Evolutionary conservation across 768 basidiomycete genomes (phyloP), one percentile per base, ranked within the genome.

Genomic region (Boletus reticulatus): DNA sequence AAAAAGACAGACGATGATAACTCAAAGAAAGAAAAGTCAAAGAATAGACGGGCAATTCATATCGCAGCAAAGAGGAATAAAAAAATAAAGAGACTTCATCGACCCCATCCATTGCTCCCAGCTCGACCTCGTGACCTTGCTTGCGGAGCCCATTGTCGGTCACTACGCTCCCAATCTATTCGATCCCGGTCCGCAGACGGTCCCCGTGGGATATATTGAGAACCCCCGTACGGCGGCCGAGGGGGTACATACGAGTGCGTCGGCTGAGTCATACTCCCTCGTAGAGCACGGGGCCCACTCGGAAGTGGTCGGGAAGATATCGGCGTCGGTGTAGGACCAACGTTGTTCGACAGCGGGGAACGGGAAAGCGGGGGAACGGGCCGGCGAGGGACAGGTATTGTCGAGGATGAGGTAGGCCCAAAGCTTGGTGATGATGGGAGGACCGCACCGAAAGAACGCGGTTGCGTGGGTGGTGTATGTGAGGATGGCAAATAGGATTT

Each of bases 141-240:
- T 19, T 65, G 62, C 10, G 55, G 50, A 38, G 56, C 46, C 72
- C 72, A 72, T 19, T 61, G 66, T 12, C 78, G 59, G n/a, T 78
- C 77, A 8, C 75, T 73, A n/a, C 76, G 67, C 16, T 79, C 79
- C 69, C 78, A 71, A 17, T 80, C 80, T 14, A 59, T 54, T 14
- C 79, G 67, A 20, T 83, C 81, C 4, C 82, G 73, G 61, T 82
- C 82, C 2, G 78, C 80, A 11, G 77, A 79, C 4, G 80, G 82
- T 6, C 80, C 81, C 1, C 82, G 74, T 34, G 82, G 80, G 6
- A 76, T 72, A 43, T 75, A 71, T 39, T 72, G 73, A 44, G 73
- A 65, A 29, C 69, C 62, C 14, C 53, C 38, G 12, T 63, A 65
- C 22, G 69, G 55, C 49, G 67, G 64, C 42, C 61, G 62, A 46